phyloP scores from a whole-genome alignment of 129 eudicot genomes.

The Lactuca saligna region DNA sequence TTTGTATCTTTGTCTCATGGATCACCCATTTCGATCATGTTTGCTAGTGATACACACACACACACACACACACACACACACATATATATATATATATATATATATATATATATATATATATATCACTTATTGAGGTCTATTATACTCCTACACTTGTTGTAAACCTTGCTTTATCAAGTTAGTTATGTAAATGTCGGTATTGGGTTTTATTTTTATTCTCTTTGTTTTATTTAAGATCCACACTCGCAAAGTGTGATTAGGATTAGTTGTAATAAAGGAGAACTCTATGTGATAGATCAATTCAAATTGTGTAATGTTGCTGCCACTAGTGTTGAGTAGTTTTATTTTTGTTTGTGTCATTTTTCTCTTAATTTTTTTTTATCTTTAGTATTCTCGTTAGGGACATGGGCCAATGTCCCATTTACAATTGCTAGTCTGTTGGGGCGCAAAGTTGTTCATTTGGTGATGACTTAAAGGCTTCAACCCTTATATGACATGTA shows the following conservation, averaged over 20 bases:
- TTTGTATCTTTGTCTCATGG: too few relatives aligned
- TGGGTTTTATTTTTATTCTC: not conserved
- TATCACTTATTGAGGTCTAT: not conserved
- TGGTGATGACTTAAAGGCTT: too few relatives aligned
- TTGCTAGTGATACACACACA: not conserved
- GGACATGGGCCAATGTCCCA: not conserved
- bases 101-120: not conserved
- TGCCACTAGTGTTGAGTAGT: not conserved
- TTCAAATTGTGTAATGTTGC: not conserved
- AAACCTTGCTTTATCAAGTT: not conserved
- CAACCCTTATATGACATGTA: too few relatives aligned
- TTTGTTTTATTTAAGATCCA: not conserved
- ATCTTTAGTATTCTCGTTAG: not conserved
- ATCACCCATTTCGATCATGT: too few relatives aligned
- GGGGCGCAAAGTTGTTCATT: too few relatives aligned
- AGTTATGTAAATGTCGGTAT: not conserved
- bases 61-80: too few relatives aligned
- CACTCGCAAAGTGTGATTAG: not conserved
- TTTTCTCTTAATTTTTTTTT: not conserved
- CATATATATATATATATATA: too few relatives aligned
- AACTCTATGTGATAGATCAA: not conserved
- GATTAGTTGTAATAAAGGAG: slow-evolving; percentile 3
- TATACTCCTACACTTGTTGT: not conserved
- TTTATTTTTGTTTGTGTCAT: not conserved
- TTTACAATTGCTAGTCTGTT: not conserved